These are phyloP conservation scores for Pythium phragmitis DNA, from an alignment of 352 stramenopile genomes.

Conservation along the genomic window DNA sequence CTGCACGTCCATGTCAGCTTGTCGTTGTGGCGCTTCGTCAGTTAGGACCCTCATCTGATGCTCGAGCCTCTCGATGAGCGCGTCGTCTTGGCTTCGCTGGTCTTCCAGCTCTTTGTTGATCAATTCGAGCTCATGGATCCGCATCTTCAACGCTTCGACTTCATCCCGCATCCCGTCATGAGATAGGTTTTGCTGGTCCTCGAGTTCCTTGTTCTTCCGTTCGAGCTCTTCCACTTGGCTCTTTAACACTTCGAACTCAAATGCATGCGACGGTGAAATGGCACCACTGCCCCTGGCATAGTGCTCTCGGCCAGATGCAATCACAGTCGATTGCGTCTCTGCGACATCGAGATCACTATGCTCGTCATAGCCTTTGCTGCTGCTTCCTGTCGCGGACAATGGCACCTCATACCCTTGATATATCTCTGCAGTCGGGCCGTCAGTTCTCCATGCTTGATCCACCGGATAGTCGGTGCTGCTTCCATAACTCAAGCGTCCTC, in stretches of 20 bases:
- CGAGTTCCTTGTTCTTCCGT: conserved; percentile 13
- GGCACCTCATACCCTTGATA: conserved; percentile 9
- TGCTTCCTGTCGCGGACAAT: conserved; percentile 10
- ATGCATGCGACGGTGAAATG: conserved; percentile 11
- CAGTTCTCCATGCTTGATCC: background rate
- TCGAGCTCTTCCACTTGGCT: conserved; percentile 13
- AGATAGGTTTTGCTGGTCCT: conserved; percentile 6
- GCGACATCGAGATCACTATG: conserved; percentile 13
- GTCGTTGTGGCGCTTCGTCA: background rate
- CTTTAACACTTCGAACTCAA: conserved; percentile 21
- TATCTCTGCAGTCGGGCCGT: background rate
- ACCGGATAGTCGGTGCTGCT: conserved; percentile 7
- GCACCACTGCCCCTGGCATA: conserved; percentile 11
- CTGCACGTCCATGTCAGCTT: background rate
- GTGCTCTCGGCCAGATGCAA: conserved; percentile 19
- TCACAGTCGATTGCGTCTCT: conserved; percentile 18
- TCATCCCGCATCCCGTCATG: background rate
- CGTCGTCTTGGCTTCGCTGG: conserved; percentile 9
- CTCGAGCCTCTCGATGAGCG: conserved; percentile 19
- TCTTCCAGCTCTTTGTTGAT: conserved; percentile 15
- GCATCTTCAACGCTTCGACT: conserved; percentile 13
- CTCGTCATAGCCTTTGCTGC: conserved; percentile 18
- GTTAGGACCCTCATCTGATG: conserved; percentile 10
- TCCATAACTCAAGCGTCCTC: conserved; percentile 2
- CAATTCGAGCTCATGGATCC: conserved; percentile 1